Evolutionary conservation across 2,329 filamentous ascomycete genomes (phyloP).

Genomic region (Cercospora zeina): DNA sequence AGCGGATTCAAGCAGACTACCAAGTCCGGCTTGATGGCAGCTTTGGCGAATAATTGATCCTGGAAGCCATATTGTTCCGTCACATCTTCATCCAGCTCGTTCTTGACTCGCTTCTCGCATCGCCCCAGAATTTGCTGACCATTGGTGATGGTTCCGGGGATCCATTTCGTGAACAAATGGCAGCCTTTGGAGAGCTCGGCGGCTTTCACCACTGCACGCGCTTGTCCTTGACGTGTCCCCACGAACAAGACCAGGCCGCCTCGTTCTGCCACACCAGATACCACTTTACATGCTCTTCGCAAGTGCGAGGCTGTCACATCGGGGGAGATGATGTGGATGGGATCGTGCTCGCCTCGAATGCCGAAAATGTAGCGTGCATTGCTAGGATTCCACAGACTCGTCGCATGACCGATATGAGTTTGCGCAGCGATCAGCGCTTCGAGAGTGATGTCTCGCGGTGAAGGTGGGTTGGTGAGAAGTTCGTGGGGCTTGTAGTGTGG

Average conservation of each 20-base stretch:
- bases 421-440: slow-evolving; percentile 87
- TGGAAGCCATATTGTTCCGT: slow-evolving; percentile 58
- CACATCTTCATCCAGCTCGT: slow-evolving; percentile 68
- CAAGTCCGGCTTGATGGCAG: slow-evolving; percentile 78
- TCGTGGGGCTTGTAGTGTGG: slow-evolving; percentile 65
- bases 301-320: slow-evolving; percentile 87
- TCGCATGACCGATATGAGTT: slow-evolving; percentile 86
- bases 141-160: slow-evolving; percentile 88
- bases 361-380: slow-evolving; percentile 95
- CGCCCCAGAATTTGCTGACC: slow-evolving; percentile 79
- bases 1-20: slow-evolving; percentile 90
- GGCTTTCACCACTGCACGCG: slow-evolving; percentile 75
- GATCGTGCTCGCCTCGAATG: slow-evolving; percentile 77
- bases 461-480: slow-evolving; percentile 70
- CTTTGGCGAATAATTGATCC: slow-evolving; percentile 61
- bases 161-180: slow-evolving; percentile 92
- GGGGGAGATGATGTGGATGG: slow-evolving; percentile 72
- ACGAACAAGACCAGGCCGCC: slow-evolving; percentile 89
- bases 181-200: slow-evolving; percentile 76
- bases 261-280: slow-evolving; percentile 78
- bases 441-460: slow-evolving; percentile 77
- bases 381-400: slow-evolving; percentile 87
- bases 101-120: slow-evolving; percentile 71
- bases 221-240: slow-evolving; percentile 80
- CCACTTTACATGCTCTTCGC: slow-evolving; percentile 87